phyloP scores from a whole-genome alignment of 2,329 filamentous ascomycete genomes.

The Neonectria sp. region DNA sequence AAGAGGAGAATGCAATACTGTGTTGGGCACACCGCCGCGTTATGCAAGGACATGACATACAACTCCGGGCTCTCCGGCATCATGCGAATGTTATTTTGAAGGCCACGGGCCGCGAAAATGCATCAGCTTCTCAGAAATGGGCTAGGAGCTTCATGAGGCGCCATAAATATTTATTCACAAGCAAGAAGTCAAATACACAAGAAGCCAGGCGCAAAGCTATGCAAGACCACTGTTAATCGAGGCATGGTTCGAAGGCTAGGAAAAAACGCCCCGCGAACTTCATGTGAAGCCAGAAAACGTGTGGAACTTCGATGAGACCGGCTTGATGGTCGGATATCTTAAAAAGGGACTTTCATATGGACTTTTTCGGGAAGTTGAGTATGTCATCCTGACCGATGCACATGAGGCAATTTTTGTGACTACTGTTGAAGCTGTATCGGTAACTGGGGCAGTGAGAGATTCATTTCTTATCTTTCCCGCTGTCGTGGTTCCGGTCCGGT shows the following conservation, averaged over 20 bases:
- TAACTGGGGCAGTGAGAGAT: background rate
- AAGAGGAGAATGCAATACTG: background rate
- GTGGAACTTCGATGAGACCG: background rate
- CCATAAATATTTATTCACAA: background rate
- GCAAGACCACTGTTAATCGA: background rate
- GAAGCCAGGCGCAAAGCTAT: background rate
- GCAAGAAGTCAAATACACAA: background rate
- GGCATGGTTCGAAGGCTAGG: too few species aligned
- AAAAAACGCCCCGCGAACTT: too few species aligned
- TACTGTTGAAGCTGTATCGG: background rate
- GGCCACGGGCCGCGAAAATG: too few species aligned
- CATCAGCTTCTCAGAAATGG: background rate
- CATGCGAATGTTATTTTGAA: background rate
- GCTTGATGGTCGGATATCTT: background rate
- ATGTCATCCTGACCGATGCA: background rate
- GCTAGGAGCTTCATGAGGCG: background rate
- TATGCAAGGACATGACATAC: background rate
- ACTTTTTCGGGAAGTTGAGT: background rate
- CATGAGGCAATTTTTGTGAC: background rate
- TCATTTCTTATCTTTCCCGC: background rate
- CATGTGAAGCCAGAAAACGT: too few species aligned
- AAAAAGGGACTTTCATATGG: background rate
- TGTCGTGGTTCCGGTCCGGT: background rate
- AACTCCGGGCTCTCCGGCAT: background rate
- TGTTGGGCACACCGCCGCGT: background rate